Evolutionary conservation across 805 yeast genomes (phyloP), one percentile per base, ranked within the genome.

Genomic region (Saccharomycodes ludwigii): DNA sequence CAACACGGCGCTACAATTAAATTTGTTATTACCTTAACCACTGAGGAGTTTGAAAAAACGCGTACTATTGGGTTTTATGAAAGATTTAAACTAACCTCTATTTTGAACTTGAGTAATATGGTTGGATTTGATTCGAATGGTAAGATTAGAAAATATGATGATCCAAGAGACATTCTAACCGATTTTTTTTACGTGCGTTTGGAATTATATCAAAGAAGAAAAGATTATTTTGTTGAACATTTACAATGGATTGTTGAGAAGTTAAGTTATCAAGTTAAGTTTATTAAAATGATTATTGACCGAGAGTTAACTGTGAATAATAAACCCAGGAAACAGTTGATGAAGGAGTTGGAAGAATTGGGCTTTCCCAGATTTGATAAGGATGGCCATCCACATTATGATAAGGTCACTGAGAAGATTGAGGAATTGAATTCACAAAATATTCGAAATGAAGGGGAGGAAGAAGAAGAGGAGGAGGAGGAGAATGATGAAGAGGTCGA

Each of bases 111-210:
- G 39, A 68, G 77, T 28, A 91, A 91, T 52, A 86, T 91, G 95
- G 95, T 91, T 34, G 93, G 95, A 0, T 91, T 91, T 58, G 96
- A 91, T 58, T 72, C 94, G 3, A 68, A 68, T 29, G 95, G 95
- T 23, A 72, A 86, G 42, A 82, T 91, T 46, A 80, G 79, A 50
- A 83, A 73, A 52, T 91, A 85, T 54, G 79, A 76, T 9, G 63
- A 64, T 30, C 79, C 78, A 2, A 71, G 72, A 40, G 88, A 84
- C 28, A 88, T 91, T 31, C 62, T 91, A 43, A 66, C 65, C 37
- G 97, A 88, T 42, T 91, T 79, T 54, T 91, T 77, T 53, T 78
- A 66, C 46, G 81, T 91, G 10, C 71, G 98, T 47, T 62, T 91
- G 39, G 95, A 86, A 37, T 83, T 66, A 52, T 91, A 91, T 54